Conservation (phyloP, 2,329 filamentous ascomycete genomes). For the Colletotrichum kahawae region DNA sequence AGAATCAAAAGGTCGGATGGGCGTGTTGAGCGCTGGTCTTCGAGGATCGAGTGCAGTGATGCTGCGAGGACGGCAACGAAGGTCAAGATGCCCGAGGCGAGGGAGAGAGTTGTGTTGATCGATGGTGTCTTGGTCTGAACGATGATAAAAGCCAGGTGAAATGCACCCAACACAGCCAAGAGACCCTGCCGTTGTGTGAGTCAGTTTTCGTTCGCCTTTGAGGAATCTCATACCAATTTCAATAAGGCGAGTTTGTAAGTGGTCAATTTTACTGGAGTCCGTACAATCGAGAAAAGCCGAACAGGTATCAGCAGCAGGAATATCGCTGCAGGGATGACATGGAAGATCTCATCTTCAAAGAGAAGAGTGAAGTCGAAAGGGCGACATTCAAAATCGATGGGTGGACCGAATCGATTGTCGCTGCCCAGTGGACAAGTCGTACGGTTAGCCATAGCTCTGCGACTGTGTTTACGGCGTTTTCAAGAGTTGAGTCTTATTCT, state of each 20-base stretch:
- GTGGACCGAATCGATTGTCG: not conserved
- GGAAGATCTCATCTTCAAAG: not conserved
- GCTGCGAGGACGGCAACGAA: not conserved
- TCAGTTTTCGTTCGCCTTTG: not conserved
- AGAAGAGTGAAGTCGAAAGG: slow-evolving; percentile 1
- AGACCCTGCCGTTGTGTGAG: not conserved
- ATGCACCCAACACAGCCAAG: not conserved
- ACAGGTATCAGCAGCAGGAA: not conserved
- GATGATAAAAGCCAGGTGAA: not conserved
- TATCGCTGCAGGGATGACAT: not conserved
- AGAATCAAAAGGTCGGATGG: not conserved
- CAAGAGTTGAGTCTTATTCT: not conserved
- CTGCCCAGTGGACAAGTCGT: not conserved
- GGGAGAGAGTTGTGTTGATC: not conserved
- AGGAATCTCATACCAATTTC: not conserved
- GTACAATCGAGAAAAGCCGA: not conserved
- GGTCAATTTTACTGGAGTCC: not conserved
- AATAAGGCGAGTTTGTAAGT: not conserved
- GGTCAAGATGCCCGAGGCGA: not conserved
- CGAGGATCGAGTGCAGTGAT: not conserved
- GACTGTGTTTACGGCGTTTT: not conserved
- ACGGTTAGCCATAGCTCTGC: not conserved
- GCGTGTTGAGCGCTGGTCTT: not conserved
- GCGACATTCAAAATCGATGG: not conserved
- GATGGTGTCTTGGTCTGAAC: not conserved